phyloP scores from a whole-genome alignment of 257 asterid species.

The Scutellaria galericulata region DNA sequence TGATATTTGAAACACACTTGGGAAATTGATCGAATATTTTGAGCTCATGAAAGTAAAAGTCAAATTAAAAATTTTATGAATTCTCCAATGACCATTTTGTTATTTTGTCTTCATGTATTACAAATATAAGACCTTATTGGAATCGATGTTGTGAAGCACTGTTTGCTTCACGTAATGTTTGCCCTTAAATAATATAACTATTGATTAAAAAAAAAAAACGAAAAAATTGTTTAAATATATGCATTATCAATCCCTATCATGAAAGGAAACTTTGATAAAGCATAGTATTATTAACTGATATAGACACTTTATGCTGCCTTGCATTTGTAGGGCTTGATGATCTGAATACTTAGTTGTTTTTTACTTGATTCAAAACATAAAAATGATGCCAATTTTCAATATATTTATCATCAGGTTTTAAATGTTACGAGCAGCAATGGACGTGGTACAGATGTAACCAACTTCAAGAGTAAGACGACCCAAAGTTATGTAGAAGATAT shows the following conservation, averaged over 20 bases:
- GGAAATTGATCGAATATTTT: not conserved
- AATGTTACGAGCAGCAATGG: conserved; percentile 58
- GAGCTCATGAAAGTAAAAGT: not conserved
- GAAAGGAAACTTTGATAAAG: not conserved
- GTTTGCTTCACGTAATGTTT: no score
- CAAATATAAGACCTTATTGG: not conserved
- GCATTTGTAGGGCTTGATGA: not conserved
- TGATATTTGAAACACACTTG: not conserved
- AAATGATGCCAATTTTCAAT: conserved; percentile 32
- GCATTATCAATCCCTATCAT: not conserved
- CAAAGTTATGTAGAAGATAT: conserved; percentile 55
- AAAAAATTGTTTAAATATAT: no score
- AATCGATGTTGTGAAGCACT: no score
- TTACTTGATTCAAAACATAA: not conserved
- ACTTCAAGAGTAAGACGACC: conserved; percentile 44
- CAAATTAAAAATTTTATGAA: not conserved
- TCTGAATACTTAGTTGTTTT: not conserved
- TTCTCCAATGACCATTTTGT: no score
- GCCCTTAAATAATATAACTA: no score
- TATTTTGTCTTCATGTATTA: not conserved
- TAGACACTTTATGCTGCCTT: not conserved
- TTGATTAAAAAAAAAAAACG: no score
- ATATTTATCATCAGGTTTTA: conserved; percentile 44
- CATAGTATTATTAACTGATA: not conserved
- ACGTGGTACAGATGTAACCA: conserved; percentile 43